Percentiles rank a stretch among this genome's conserved stretches.
These are phyloP conservation scores for Diddensiella santjacobensis DNA, from an alignment of 805 yeast genomes.

Conservation along the genomic window DNA sequence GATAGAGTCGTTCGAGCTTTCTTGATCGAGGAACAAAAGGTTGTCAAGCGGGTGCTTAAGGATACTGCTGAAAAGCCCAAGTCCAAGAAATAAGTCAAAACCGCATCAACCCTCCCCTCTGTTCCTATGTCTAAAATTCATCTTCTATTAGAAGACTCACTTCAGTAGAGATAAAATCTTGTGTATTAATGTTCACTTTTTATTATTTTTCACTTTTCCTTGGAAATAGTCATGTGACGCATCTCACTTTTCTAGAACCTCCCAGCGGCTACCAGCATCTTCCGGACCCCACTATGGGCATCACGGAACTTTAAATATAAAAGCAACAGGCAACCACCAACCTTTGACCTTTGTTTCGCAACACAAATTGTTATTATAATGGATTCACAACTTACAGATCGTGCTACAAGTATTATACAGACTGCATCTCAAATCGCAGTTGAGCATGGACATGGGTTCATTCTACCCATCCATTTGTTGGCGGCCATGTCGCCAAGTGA, in stretches of 20 bases:
- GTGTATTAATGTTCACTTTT: conserved; percentile 3
- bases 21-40: conserved; percentile 99
- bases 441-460: conserved; percentile 78
- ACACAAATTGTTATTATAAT: background rate
- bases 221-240: background rate
- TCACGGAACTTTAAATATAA: background rate
- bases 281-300: background rate
- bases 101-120: background rate
- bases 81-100: conserved; percentile 28
- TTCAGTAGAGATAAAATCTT: conserved; percentile 3
- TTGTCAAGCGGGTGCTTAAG: conserved; percentile 98
- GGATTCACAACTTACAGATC: conserved; percentile 74
- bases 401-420: conserved; percentile 78
- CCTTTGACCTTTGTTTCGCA: background rate
- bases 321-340: background rate
- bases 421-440: conserved; percentile 77
- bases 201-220: background rate
- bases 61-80: conserved; percentile 86
- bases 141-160: background rate
- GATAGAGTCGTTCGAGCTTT: conserved; percentile 99
- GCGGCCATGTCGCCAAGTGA: conserved; percentile 83
- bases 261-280: background rate
- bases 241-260: background rate
- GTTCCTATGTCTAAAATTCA: background rate
- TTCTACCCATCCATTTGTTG: conserved; percentile 82